A percentile compares a stretch with the other conserved stretches of the same genome.
Conservation (phyloP, 2,329 filamentous ascomycete species). For the Ophiostoma himal-ulmi region DNA sequence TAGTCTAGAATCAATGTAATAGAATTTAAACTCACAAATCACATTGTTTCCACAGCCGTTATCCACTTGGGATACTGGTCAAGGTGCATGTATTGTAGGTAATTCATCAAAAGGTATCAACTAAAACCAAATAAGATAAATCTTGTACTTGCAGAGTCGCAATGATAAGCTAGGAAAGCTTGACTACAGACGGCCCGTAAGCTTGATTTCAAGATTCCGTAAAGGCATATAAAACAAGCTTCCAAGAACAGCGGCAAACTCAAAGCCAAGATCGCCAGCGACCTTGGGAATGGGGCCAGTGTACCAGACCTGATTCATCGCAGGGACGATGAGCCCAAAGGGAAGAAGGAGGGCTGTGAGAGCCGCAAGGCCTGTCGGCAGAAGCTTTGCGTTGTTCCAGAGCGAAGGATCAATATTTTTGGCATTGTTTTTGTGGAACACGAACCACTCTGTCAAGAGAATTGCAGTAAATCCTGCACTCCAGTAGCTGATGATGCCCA, state of each 20-base stretch:
- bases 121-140: neutral
- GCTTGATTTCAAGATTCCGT: slow-evolving; percentile 33
- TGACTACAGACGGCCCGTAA: neutral
- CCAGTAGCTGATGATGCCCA: slow-evolving; percentile 44
- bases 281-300: slow-evolving; percentile 39
- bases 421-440: slow-evolving; percentile 28
- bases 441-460: slow-evolving; percentile 33
- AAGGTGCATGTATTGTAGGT: too few relatives aligned
- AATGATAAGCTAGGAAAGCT: too few relatives aligned
- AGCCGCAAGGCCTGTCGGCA: slow-evolving; percentile 31
- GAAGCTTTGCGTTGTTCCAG: slow-evolving; percentile 28
- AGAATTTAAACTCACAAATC: too few relatives aligned
- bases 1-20: neutral
- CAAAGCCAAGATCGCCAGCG: slow-evolving; percentile 44
- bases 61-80: too few relatives aligned
- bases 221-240: slow-evolving; percentile 40
- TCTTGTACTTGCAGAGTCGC: neutral
- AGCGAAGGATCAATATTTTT: slow-evolving; percentile 26
- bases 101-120: too few relatives aligned
- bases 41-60: too few relatives aligned
- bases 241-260: slow-evolving; percentile 39
- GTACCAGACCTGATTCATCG: slow-evolving; percentile 42
- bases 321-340: slow-evolving; percentile 35
- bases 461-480: slow-evolving; percentile 39
- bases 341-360: slow-evolving; percentile 25